phyloP scores from a whole-genome alignment of 768 basidiomycete genomes.

The Clavulina sp. region DNA sequence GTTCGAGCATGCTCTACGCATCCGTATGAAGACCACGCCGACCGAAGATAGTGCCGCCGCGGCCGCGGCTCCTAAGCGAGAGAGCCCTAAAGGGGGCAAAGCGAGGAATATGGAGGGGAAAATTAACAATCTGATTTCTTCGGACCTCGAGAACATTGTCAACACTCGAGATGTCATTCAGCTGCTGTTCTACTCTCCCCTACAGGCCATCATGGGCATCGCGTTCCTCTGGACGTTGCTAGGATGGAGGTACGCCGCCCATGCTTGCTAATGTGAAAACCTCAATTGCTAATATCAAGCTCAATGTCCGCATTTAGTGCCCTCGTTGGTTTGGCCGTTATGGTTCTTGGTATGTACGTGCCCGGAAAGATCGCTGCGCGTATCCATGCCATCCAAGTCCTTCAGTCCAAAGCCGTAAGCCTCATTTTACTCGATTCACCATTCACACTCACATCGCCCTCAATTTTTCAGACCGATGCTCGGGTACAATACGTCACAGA shows the following conservation, averaged over 20 bases:
- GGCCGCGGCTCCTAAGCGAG: too few relatives aligned
- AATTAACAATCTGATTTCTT: conserved; percentile 59
- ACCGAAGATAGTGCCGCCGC: too few relatives aligned
- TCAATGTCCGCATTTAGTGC: too few relatives aligned
- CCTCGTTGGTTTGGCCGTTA: conserved; percentile 37
- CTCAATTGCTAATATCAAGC: too few relatives aligned
- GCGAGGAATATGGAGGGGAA: conserved; percentile 43
- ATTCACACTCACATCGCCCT: neutral
- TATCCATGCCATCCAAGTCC: conserved; percentile 31
- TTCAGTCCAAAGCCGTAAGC: conserved; percentile 35
- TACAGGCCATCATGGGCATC: conserved; percentile 26
- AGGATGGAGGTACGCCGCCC: conserved; percentile 29
- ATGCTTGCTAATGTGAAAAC: too few relatives aligned
- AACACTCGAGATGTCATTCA: conserved; percentile 20
- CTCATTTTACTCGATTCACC: too few relatives aligned
- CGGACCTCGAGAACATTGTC: conserved; percentile 31
- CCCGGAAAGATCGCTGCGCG: conserved; percentile 33
- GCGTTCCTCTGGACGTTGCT: conserved; percentile 28
- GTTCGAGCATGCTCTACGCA: conserved; percentile 70
- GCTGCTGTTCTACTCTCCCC: conserved; percentile 22
- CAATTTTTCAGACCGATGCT: conserved; percentile 29
- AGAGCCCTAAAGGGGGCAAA: too few relatives aligned
- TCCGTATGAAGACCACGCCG: conserved; percentile 32
- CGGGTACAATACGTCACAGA: conserved; percentile 45
- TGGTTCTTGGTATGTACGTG: conserved; percentile 36